A percentile compares a stretch with the other conserved stretches of the same genome.
phyloP scores from a whole-genome alignment of 176 grass and related monocot genomes.

The Oryza coarctata region DNA sequence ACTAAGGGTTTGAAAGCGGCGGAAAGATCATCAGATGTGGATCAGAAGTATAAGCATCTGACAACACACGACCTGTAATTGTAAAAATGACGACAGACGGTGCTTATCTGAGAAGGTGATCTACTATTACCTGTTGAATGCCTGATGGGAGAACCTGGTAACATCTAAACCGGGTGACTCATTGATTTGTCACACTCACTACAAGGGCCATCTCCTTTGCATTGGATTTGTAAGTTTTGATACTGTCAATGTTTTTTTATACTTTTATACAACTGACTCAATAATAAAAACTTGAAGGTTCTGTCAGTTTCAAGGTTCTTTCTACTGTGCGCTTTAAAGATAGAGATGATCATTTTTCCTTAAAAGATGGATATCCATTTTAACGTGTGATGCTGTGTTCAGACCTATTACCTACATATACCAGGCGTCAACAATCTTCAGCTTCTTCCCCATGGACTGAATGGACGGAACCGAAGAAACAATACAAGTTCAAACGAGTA shows the following conservation, averaged over 20 bases:
- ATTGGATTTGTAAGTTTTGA: background rate
- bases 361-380: too few relatives aligned
- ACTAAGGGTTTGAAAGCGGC: slow-evolving; percentile 60
- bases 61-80: slow-evolving; percentile 50
- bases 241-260: background rate
- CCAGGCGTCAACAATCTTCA: too few relatives aligned
- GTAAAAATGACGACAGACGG: slow-evolving; percentile 10
- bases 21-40: slow-evolving; percentile 49
- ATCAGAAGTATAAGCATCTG: slow-evolving; percentile 91
- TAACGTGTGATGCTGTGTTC: background rate
- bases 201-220: background rate
- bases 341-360: background rate
- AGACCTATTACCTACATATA: background rate
- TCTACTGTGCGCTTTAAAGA: background rate
- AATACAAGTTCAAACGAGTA: background rate
- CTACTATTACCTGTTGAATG: background rate
- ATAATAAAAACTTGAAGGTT: background rate
- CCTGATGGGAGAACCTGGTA: background rate
- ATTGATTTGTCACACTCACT: background rate
- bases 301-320: background rate
- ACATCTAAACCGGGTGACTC: too few relatives aligned
- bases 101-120: background rate
- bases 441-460: background rate
- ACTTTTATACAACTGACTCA: background rate
- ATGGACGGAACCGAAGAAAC: background rate